A percentile compares a stretch with the other conserved stretches of the same genome.
Conservation (phyloP, 495 filamentous ascomycete species). For the Xylaria flabelliformis region DNA sequence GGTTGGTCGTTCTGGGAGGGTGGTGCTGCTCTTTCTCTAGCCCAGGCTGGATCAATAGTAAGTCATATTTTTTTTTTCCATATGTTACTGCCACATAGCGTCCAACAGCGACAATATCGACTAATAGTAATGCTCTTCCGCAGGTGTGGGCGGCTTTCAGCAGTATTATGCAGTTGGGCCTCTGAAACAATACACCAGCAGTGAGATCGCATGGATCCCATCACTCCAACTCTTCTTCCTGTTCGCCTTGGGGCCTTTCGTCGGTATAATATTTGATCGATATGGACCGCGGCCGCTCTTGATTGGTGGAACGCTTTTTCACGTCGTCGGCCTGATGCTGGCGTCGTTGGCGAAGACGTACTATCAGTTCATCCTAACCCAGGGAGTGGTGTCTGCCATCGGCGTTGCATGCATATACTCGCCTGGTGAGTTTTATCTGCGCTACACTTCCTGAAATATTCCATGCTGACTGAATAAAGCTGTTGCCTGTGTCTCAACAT, state of each 20-base stretch:
- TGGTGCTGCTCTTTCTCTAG: slow-evolving; percentile 35
- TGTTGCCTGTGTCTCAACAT: slow-evolving; percentile 34
- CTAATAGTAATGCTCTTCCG: neutral
- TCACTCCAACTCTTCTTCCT: slow-evolving; percentile 40
- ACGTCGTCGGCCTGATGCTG: slow-evolving; percentile 20
- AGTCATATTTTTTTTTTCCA: neutral
- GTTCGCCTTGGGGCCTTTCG: slow-evolving; percentile 43
- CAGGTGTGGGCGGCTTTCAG: slow-evolving; percentile 38
- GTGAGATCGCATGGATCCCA: slow-evolving; percentile 47
- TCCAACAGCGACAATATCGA: neutral
- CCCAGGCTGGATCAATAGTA: slow-evolving; percentile 31
- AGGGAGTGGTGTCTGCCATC: slow-evolving; percentile 54
- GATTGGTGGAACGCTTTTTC: slow-evolving; percentile 32
- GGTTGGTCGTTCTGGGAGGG: slow-evolving; percentile 39
- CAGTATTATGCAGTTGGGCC: slow-evolving; percentile 35
- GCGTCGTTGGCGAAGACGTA: slow-evolving; percentile 55
- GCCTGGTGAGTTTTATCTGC: slow-evolving; percentile 28
- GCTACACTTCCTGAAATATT: neutral
- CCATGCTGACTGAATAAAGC: slow-evolving; percentile 9
- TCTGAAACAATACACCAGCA: slow-evolving; percentile 37
- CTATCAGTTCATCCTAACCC: slow-evolving; percentile 63
- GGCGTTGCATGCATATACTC: slow-evolving; percentile 48
- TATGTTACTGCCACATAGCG: too few relatives aligned
- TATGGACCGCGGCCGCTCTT: slow-evolving; percentile 39
- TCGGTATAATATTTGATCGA: slow-evolving; percentile 43